Evolutionary conservation across 139 green algal species (phyloP).

Genomic region (Penium margaritaceum): DNA sequence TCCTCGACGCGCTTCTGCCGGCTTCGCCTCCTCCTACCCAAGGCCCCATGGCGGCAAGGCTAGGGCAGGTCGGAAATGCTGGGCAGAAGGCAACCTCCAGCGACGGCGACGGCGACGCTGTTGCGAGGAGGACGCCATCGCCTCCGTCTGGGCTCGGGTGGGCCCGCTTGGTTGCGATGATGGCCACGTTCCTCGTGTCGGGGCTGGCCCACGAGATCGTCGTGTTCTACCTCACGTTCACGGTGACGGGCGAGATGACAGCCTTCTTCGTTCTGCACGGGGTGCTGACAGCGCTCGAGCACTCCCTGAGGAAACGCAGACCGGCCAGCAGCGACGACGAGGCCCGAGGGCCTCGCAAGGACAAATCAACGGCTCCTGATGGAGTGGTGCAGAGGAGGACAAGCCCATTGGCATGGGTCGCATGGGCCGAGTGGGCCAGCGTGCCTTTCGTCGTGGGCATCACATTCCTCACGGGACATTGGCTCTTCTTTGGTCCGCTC

Average conservation of each 20-base stretch:
- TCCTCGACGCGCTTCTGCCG: slow-evolving; percentile 7
- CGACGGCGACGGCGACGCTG: background rate
- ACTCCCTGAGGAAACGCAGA: background rate
- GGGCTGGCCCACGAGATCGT: slow-evolving; percentile 30
- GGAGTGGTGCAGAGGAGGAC: no score
- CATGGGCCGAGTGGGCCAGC: no score
- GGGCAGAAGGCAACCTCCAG: background rate
- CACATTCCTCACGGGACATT: no score
- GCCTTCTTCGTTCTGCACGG: slow-evolving; percentile 35
- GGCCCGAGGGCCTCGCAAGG: no score
- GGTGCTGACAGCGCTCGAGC: slow-evolving; percentile 7
- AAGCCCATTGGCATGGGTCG: no score
- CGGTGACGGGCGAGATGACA: slow-evolving; percentile 27
- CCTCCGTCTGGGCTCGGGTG: background rate
- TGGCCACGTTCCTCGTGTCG: slow-evolving; percentile 28
- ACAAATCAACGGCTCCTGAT: no score
- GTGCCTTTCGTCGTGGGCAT: no score
- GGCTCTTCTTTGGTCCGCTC: no score
- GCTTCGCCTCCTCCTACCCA: no score
- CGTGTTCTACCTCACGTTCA: slow-evolving; percentile 14
- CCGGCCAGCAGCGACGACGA: no score
- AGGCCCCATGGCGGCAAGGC: background rate
- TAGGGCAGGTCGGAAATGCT: background rate
- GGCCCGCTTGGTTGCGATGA: slow-evolving; percentile 4
- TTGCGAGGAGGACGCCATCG: background rate